Evolutionary conservation across 148 eudicot species (phyloP), one percentile per base, ranked within the genome.

Genomic region (Fagopyrum tataricum): DNA sequence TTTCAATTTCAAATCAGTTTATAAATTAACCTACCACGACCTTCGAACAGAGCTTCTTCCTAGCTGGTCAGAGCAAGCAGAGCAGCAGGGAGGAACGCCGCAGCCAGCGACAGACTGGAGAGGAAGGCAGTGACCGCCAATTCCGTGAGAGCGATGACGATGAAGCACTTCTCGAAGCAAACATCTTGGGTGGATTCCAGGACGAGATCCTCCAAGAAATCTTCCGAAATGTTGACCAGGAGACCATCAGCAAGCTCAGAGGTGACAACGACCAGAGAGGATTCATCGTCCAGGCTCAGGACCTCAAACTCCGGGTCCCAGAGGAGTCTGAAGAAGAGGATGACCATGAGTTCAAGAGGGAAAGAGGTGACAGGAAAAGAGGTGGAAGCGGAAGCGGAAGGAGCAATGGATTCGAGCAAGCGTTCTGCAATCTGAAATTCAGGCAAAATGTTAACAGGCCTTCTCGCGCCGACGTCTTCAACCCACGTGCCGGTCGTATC

Each of bases 401-500:
- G 21, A 0, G 8, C 13, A 85, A 84, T 7, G 86, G 89, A 31
- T 1, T 82, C 0, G 87, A 82, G 67, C 79, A 85, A 72, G 80
- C 86, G 0, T 0, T 85, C 6, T 89, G 93, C 82, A 48, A 67
- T 1, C 14, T 46, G 15, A 79, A 43, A 77, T 31, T 85, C 8
- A 81, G 9, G 14, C 68, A 74, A 72, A 81, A 84, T 78, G 70
- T 87, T 2, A 85, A 78, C 40, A 31, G 64, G n/a, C 78, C 91
- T 2, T 17, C 74, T 0, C 75, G 56, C 1, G 84, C 91, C 6
- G 93, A 87, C 58, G 78, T 84, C 6, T 89, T 76, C 75, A 87
- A 82, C 85, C 89, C 87, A 17, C 83, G 82, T 0, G 93, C 84
- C 61, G 91, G 93, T 0, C 84, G 89, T 9, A 37, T 87, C 76